These are phyloP conservation scores for Marchantia paleacea DNA, from an alignment of 225 moss, liverwort and hornwort genomes.

Conservation along the genomic window DNA sequence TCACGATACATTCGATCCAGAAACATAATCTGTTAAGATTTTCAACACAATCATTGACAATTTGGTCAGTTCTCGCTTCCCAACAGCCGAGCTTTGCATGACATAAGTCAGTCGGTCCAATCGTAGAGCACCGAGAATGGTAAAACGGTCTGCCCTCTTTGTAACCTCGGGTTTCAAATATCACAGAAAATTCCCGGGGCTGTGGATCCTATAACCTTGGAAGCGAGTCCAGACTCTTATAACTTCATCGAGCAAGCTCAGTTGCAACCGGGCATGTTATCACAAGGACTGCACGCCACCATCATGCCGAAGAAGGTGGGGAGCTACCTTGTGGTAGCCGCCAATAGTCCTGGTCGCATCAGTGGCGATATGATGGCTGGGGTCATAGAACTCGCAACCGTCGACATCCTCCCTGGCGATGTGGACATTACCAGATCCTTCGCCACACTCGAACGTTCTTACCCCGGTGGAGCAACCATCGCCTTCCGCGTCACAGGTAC, in stretches of 20 bases:
- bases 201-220: too few species aligned
- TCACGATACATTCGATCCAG: background rate
- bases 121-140: background rate
- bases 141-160: background rate
- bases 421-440: conserved; percentile 23
- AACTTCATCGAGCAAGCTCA: conserved; percentile 16
- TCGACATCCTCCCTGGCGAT: conserved; percentile 10
- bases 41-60: too few species aligned
- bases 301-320: conserved; percentile 20
- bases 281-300: conserved; percentile 12
- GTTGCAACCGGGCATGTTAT: background rate
- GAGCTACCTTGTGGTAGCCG: conserved; percentile 8
- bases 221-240: background rate
- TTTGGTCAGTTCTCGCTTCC: background rate
- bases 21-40: too few species aligned
- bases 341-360: conserved; percentile 6
- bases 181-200: conserved; percentile 5
- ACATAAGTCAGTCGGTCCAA: background rate
- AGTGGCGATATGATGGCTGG: background rate
- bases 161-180: background rate
- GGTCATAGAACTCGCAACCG: conserved; percentile 20
- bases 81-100: background rate
- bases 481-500: conserved; percentile 23
- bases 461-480: conserved; percentile 14
- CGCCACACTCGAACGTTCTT: conserved; percentile 7